Evolutionary conservation across 345 rosid genomes (phyloP), one percentile per base, ranked within the genome.

Genomic region (Geranium brycei): DNA sequence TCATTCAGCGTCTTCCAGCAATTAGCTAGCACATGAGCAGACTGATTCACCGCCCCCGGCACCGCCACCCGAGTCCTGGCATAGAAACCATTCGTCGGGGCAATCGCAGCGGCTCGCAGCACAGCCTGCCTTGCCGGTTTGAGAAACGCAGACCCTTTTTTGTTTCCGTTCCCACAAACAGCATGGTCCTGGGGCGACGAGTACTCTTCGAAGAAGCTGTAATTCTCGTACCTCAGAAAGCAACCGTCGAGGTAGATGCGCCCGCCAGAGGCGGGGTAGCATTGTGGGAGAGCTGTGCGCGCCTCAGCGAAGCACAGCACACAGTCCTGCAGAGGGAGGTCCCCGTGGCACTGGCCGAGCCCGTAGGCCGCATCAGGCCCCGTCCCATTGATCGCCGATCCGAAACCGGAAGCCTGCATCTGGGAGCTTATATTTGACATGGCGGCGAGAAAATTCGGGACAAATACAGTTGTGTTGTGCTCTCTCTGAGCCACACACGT

Each of bases 221-320:
- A 92, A 69, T 92, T 92, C 81, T 78, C 83, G 1, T 86, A 68
- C 74, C 98, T 80, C 98, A 92, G 86, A 82, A 92, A 92, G 77
- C 98, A 92, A 1, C 98, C 98, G 3, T 92, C 97, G 15, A 89
- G 96, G 64, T 60, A 92, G 72, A 92, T 85, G 61, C 90, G 71
- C 7, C 97, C 98, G 0, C 91, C 86, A 19, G 80, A 87, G 71
- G 62, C 2, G 31, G 98, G 98, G 68, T 83, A 92, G 77, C 98
- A 92, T 64, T 89, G 84, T 0, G 98, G 98, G 58, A 92, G 93
- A 51, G 82, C 58, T 8, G 95, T 86, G 0, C 97, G 82, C 10
- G 91, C 98, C 79, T 87, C 93, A 0, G 98, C 95, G 64, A 86
- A 92, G 63, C 98, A 92, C 65, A 92, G 70, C 5, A 86, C 93